Evolutionary conservation across 75 land plant species (phyloP).

Genomic region (Larix kaempferi): DNA sequence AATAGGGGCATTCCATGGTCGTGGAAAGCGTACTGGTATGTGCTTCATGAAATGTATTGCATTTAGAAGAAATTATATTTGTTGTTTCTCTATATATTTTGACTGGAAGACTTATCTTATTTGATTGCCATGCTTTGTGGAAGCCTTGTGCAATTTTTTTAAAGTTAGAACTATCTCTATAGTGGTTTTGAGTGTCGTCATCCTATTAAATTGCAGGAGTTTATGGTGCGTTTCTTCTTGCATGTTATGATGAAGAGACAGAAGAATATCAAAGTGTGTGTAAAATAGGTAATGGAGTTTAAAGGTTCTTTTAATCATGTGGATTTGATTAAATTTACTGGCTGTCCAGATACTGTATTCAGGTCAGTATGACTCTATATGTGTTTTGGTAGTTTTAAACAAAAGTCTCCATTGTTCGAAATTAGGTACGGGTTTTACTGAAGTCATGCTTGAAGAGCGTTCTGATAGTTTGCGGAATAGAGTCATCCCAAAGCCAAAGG

Average conservation of each 20-base stretch:
- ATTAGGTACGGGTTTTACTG: slow-evolving; percentile 96
- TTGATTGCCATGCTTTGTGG: neutral
- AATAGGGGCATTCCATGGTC: slow-evolving; percentile 96
- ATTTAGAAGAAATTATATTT: neutral
- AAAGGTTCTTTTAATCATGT: neutral
- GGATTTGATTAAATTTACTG: neutral
- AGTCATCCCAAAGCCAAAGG: slow-evolving; percentile 87
- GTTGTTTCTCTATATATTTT: neutral
- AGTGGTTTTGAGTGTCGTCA: neutral
- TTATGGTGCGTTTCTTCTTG: slow-evolving; percentile 97
- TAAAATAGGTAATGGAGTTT: slow-evolving; percentile 71
- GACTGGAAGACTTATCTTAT: neutral
- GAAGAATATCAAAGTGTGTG: slow-evolving; percentile 98
- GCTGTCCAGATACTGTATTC: neutral
- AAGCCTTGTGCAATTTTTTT: neutral
- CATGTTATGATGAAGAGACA: slow-evolving; percentile 83
- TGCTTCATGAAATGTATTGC: neutral
- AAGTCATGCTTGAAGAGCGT: slow-evolving; percentile 87
- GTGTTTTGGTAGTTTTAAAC: too few relatives aligned
- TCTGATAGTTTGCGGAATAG: slow-evolving; percentile 80
- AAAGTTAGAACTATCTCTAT: neutral
- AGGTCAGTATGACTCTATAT: too few relatives aligned
- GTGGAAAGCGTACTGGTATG: slow-evolving; percentile 94
- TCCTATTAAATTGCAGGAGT: slow-evolving; percentile 51
- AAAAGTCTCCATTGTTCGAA: too few relatives aligned